phyloP scores from a whole-genome alignment of 192 early-diverging fungal species.

The Coemansia sp. region DNA sequence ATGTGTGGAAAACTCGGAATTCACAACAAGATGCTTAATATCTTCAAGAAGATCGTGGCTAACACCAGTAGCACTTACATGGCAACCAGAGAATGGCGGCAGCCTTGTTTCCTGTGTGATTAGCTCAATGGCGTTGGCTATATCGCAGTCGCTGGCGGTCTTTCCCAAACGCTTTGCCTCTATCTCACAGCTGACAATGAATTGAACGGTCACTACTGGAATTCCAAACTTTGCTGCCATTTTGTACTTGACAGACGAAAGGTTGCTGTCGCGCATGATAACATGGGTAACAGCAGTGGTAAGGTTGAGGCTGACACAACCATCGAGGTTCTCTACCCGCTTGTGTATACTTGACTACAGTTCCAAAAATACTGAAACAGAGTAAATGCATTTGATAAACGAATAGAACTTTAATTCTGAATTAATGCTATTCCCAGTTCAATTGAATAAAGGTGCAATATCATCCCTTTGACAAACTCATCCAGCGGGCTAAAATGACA shows the following conservation, averaged over 20 bases:
- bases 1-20: not conserved
- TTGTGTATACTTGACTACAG: constrained; percentile 31
- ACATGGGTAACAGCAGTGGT: constrained; percentile 49
- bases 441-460: not conserved
- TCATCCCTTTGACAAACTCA: not conserved
- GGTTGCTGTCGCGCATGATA: constrained; percentile 26
- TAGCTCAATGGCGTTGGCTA: constrained; percentile 1
- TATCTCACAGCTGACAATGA: constrained; percentile 42
- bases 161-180: constrained; percentile 19
- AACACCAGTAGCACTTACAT: constrained; percentile 47
- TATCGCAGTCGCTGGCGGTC: not conserved
- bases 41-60: constrained; percentile 30
- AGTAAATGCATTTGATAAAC: not conserved
- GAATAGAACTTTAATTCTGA: not conserved
- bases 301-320: constrained; percentile 34
- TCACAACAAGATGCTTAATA: constrained; percentile 25
- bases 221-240: constrained; percentile 42
- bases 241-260: constrained; percentile 38
- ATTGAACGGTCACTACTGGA: constrained; percentile 40
- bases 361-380: not conserved
- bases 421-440: not conserved
- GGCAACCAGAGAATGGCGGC: constrained; percentile 45
- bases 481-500: not conserved
- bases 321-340: constrained; percentile 43
- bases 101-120: constrained; percentile 32